Conservation (phyloP, 2,329 filamentous ascomycete species). For the Capronia americana region DNA sequence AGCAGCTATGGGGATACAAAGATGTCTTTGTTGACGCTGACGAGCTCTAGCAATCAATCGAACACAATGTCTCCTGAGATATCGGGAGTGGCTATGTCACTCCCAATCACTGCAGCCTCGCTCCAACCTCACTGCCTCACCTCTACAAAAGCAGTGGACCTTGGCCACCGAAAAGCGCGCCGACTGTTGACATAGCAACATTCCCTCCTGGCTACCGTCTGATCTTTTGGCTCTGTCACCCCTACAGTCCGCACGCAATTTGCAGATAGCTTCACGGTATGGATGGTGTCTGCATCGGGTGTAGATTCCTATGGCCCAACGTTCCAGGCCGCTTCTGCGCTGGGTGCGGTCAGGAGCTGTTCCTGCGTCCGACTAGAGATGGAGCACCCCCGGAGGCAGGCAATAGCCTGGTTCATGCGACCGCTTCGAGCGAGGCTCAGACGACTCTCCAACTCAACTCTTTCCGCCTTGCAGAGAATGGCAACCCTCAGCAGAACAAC, state of each 20-base stretch:
- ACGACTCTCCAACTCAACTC: background rate
- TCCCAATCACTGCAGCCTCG: background rate
- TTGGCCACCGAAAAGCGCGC: background rate
- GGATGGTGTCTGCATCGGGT: background rate
- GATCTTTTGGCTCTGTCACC: background rate
- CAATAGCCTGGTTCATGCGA: background rate
- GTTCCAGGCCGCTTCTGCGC: conserved; percentile 1
- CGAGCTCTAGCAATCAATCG: background rate
- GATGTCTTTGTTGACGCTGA: background rate
- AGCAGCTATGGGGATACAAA: background rate
- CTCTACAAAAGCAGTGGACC: background rate
- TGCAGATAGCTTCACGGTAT: background rate
- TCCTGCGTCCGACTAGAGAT: background rate
- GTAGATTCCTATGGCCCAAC: background rate
- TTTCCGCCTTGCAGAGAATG: background rate
- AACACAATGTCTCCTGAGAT: background rate
- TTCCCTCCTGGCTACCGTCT: background rate
- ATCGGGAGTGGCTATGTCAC: background rate
- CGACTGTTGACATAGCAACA: background rate
- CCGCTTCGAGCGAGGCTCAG: background rate
- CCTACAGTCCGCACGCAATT: background rate
- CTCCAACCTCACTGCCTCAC: background rate
- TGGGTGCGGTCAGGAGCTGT: background rate
- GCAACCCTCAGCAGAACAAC: background rate
- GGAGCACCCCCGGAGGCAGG: background rate